These are phyloP conservation scores for Entophlyctis luteolus DNA, from an alignment of 192 early-diverging fungal genomes.

Conservation along the genomic window DNA sequence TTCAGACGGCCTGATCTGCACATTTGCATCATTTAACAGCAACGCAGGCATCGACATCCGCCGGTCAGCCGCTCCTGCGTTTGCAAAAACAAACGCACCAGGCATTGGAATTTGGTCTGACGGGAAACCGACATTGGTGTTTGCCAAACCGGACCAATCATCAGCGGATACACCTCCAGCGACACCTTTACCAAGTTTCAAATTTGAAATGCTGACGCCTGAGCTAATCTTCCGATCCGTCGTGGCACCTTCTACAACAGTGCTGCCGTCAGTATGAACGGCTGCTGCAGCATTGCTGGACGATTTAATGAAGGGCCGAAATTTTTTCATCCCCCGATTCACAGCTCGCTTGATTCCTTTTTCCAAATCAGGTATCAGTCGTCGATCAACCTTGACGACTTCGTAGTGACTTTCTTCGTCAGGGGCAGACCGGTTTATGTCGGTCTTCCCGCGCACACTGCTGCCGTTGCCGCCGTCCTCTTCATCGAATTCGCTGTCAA, in stretches of 20 bases:
- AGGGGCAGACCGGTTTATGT: slow-evolving; percentile 2
- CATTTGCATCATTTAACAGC: neutral
- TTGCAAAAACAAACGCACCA: slow-evolving; percentile 14
- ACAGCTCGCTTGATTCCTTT: slow-evolving; percentile 23
- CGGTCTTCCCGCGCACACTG: neutral
- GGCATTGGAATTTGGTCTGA: slow-evolving; percentile 5
- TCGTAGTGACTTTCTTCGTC: slow-evolving; percentile 27
- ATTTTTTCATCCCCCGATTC: slow-evolving; percentile 27
- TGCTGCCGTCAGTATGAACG: neutral
- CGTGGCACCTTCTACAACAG: neutral
- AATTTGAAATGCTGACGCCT: neutral
- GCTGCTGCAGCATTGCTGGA: neutral
- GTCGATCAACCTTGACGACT: slow-evolving; percentile 20
- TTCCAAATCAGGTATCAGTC: slow-evolving; percentile 23
- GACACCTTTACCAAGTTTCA: slow-evolving; percentile 19
- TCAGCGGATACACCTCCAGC: slow-evolving; percentile 12
- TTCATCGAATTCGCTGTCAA: slow-evolving; percentile 3
- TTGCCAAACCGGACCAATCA: slow-evolving; percentile 13
- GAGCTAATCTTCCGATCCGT: neutral
- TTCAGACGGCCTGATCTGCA: neutral
- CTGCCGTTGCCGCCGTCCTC: neutral
- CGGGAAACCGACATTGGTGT: neutral
- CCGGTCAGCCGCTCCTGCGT: neutral
- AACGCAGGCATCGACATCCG: neutral
- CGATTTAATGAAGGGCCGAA: slow-evolving; percentile 17